phyloP scores from a whole-genome alignment of 805 yeast species.

The Blastobotrys chiropterorum region DNA sequence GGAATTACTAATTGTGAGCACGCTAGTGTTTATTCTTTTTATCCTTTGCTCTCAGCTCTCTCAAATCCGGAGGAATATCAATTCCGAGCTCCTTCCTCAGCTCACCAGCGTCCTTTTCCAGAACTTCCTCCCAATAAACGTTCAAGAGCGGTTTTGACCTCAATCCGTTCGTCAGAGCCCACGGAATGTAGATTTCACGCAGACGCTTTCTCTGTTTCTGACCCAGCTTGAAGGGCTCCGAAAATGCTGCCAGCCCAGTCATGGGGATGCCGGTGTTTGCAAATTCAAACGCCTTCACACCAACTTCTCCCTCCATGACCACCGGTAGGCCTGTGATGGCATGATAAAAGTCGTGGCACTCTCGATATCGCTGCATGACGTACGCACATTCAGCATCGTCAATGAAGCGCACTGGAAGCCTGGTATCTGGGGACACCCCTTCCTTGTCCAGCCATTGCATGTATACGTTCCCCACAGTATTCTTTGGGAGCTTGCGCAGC shows the following conservation, averaged over 20 bases:
- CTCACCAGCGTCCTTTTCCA: constrained; percentile 67
- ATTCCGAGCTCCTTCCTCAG: constrained; percentile 68
- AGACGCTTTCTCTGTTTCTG: constrained; percentile 57
- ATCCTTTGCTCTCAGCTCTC: constrained; percentile 48
- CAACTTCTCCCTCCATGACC: constrained; percentile 92
- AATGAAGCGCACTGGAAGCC: constrained; percentile 81
- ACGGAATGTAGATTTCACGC: constrained; percentile 69
- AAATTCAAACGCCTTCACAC: constrained; percentile 86
- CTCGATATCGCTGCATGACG: constrained; percentile 89
- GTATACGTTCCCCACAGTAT: constrained; percentile 75
- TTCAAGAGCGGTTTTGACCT: constrained; percentile 71
- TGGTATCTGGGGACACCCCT: constrained; percentile 88
- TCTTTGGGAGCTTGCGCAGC: constrained; percentile 53
- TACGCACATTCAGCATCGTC: constrained; percentile 88
- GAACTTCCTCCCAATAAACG: constrained; percentile 84
- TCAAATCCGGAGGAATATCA: constrained; percentile 71
- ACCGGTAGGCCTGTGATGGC: constrained; percentile 87
- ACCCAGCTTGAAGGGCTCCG: constrained; percentile 77
- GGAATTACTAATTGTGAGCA: too few relatives aligned
- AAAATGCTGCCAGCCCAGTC: constrained; percentile 88
- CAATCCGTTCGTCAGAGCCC: constrained; percentile 75
- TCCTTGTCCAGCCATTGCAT: constrained; percentile 76
- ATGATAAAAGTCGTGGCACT: constrained; percentile 95
- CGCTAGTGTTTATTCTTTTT: background rate
- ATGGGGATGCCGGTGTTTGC: constrained; percentile 90